Percentiles rank a stretch among this genome's conserved stretches.
Evolutionary conservation across 2,329 filamentous ascomycete genomes (phyloP).

Genomic region (Diaporthe vexans): DNA sequence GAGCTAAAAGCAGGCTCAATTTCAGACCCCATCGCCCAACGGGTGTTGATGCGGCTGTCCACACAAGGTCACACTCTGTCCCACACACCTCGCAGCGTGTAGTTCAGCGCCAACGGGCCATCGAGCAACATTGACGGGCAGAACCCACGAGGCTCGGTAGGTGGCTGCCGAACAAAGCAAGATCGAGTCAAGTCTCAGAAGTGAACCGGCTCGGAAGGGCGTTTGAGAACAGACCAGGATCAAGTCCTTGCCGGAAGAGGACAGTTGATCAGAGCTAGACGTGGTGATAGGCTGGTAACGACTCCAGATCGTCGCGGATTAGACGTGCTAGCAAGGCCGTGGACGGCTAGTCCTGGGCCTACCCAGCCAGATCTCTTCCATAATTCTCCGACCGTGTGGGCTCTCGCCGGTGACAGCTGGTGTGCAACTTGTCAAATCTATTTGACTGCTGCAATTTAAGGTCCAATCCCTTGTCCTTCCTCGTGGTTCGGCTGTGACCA

Average conservation of each 20-base stretch:
- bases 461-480: constrained; percentile 24
- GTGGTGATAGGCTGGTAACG: constrained; percentile 40
- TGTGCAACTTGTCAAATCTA: constrained; percentile 16
- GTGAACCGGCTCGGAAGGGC: constrained; percentile 31
- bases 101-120: not conserved
- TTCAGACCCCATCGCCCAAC: constrained; percentile 2
- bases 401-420: constrained; percentile 15
- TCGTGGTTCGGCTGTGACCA: constrained; percentile 39
- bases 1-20: constrained; percentile 23
- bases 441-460: constrained; percentile 14
- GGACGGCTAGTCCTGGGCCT: not conserved
- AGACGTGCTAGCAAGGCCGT: constrained; percentile 19
- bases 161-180: constrained; percentile 27
- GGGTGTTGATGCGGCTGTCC: not conserved
- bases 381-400: constrained; percentile 33
- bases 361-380: constrained; percentile 15
- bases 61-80: not conserved
- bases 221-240: constrained; percentile 40
- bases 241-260: constrained; percentile 25
- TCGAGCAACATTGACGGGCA: not conserved
- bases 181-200: constrained; percentile 33
- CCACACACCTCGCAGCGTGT: not conserved
- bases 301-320: constrained; percentile 34
- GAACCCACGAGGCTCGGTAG: constrained; percentile 25
- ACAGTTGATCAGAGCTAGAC: constrained; percentile 20